phyloP scores from a whole-genome alignment of 768 basidiomycete genomes.

The Cystobasidiopsis lactophilus region DNA sequence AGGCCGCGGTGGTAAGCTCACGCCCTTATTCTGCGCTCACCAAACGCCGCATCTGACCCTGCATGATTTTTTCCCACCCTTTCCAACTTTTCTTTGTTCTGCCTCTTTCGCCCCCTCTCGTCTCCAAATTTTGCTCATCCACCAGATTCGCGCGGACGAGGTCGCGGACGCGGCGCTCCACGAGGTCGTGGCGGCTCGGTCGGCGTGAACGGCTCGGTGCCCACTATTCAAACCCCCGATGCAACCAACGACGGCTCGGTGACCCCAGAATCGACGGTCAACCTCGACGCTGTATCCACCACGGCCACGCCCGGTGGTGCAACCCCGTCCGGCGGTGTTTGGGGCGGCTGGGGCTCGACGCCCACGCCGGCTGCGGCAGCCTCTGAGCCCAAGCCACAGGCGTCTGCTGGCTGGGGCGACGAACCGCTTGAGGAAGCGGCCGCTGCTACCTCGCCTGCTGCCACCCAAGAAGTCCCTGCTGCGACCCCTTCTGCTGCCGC shows the following conservation, averaged over 20 bases:
- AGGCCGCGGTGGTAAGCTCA: background rate
- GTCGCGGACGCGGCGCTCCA: background rate
- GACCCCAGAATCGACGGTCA: too few species aligned
- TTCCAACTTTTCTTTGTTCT: too few species aligned
- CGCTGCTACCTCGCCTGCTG: background rate
- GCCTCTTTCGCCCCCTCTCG: too few species aligned
- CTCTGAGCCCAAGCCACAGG: too few species aligned
- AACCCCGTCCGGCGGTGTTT: background rate
- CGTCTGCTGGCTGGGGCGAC: background rate
- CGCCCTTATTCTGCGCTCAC: too few species aligned
- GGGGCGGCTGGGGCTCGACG: background rate
- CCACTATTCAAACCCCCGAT: too few species aligned
- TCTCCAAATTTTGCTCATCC: too few species aligned
- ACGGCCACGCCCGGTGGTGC: background rate
- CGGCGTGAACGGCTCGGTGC: too few species aligned
- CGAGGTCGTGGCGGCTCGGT: background rate
- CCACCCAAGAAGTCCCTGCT: background rate
- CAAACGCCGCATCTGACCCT: too few species aligned
- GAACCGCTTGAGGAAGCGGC: background rate
- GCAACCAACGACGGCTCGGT: too few species aligned
- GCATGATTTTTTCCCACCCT: too few species aligned
- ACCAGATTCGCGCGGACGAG: background rate
- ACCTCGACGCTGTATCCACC: background rate
- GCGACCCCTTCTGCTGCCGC: background rate
- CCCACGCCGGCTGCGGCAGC: background rate